Evolutionary conservation across 108 stramenopile species (phyloP).

Genomic region (Fragilariopsis cylindrus): DNA sequence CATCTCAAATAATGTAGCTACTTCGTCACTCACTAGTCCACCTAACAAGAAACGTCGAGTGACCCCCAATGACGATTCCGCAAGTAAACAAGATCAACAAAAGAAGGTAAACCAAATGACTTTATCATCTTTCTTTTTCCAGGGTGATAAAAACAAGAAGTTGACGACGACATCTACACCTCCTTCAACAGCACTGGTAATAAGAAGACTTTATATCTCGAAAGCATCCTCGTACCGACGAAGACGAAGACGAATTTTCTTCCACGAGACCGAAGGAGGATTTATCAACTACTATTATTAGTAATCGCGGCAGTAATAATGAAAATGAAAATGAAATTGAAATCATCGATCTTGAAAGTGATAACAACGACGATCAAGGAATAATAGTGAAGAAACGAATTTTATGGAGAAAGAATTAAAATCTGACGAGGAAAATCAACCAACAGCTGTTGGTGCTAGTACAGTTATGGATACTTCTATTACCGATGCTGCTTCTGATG

Average conservation of each 20-base stretch:
- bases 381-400: not conserved
- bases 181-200: not conserved
- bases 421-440: too few species aligned
- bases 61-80: slow-evolving; percentile 6
- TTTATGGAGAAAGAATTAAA: too few species aligned
- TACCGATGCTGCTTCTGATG: too few species aligned
- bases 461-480: too few species aligned
- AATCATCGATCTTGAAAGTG: slow-evolving; percentile 4
- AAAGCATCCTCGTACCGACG: not conserved
- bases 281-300: not conserved
- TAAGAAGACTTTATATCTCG: not conserved
- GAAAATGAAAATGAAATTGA: slow-evolving; percentile 6
- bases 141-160: not conserved
- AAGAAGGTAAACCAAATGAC: slow-evolving; percentile 34
- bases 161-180: not conserved
- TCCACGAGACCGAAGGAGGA: not conserved
- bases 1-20: not conserved
- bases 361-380: not conserved
- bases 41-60: slow-evolving; percentile 18
- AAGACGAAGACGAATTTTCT: not conserved
- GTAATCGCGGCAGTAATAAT: not conserved
- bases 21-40: not conserved
- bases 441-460: too few species aligned
- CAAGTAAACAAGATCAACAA: slow-evolving; percentile 30
- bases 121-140: slow-evolving; percentile 18